Conservation (phyloP, 176 grass and related monocot genomes). For the Stipa capillata region DNA sequence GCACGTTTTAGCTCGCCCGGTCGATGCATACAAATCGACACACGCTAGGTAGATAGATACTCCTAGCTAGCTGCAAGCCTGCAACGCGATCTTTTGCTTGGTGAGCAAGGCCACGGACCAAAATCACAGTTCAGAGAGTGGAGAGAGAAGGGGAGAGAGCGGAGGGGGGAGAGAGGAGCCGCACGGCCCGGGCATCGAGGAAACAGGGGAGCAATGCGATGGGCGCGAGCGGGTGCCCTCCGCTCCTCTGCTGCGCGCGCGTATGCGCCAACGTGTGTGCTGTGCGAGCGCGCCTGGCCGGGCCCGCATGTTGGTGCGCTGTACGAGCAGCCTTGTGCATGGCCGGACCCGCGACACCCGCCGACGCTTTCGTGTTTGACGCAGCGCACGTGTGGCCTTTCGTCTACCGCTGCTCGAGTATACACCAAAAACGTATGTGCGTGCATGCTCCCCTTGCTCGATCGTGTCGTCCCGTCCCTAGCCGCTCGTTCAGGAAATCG, state of each 20-base stretch:
- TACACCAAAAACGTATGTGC: neutral
- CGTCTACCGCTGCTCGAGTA: neutral
- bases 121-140: neutral
- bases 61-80: neutral
- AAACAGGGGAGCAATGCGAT: too few relatives aligned
- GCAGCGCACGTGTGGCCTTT: neutral
- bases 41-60: neutral
- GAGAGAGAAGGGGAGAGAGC: too few relatives aligned
- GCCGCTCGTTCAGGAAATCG: too few relatives aligned
- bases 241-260: too few relatives aligned
- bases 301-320: neutral
- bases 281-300: neutral
- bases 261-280: neutral
- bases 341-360: neutral
- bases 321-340: neutral
- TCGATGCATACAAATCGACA: neutral
- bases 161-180: neutral
- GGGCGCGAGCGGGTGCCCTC: neutral
- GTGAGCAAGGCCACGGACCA: neutral
- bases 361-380: neutral
- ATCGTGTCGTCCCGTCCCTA: neutral
- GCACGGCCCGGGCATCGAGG: slow-evolving; percentile 4
- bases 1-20: neutral
- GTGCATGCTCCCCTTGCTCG: neutral
- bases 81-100: slow-evolving; percentile 46